phyloP scores from a whole-genome alignment of 2,329 filamentous ascomycete species.

The Nemania sp. region DNA sequence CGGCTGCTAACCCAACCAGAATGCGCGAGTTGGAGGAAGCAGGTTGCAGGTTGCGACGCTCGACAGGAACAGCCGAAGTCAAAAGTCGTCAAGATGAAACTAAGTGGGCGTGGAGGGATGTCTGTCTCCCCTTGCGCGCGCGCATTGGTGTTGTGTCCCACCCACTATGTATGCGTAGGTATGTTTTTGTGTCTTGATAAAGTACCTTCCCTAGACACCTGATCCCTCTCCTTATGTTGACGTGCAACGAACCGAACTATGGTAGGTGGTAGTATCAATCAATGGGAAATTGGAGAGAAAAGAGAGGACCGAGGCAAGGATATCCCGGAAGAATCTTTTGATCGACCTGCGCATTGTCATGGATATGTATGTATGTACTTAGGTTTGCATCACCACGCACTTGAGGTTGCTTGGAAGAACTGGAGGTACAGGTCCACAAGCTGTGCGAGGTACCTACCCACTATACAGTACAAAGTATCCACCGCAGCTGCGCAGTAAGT shows the following conservation, averaged over 20 bases:
- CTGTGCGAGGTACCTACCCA: neutral
- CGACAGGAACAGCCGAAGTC: constrained; percentile 16
- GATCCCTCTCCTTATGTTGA: neutral
- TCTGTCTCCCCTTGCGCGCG: constrained; percentile 7
- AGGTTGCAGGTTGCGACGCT: constrained; percentile 9
- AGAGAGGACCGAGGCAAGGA: constrained; percentile 17
- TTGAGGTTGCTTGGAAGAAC: neutral
- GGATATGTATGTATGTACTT: too few species aligned
- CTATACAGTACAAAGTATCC: neutral
- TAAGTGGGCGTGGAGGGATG: constrained; percentile 8
- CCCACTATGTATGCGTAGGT: too few species aligned
- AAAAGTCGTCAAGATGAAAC: constrained; percentile 15
- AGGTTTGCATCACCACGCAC: neutral
- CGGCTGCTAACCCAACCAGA: constrained; percentile 6
- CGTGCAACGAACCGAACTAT: neutral
- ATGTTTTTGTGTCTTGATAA: too few species aligned
- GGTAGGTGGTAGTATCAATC: neutral
- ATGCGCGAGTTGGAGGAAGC: neutral
- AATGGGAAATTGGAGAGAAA: constrained; percentile 18
- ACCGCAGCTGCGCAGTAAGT: neutral
- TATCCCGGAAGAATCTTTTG: constrained; percentile 15
- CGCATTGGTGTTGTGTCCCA: neutral
- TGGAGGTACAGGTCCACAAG: neutral
- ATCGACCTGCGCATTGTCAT: neutral
- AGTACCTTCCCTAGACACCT: neutral